These are phyloP conservation scores for Ceratocystis albifundus DNA, from an alignment of 2,329 filamentous ascomycete species.

Conservation along the genomic window DNA sequence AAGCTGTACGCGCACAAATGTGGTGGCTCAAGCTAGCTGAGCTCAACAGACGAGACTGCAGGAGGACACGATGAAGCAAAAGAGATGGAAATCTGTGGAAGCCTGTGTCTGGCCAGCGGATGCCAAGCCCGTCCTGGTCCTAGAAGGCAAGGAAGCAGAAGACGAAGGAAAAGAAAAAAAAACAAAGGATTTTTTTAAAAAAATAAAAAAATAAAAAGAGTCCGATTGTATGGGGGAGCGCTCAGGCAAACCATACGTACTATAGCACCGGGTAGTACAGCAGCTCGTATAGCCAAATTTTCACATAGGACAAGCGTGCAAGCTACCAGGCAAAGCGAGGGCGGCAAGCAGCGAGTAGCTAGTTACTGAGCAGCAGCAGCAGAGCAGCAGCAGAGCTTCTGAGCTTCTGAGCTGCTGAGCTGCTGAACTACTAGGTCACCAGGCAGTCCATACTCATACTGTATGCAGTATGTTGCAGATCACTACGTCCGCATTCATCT, in stretches of 20 bases:
- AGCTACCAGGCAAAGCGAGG: background rate
- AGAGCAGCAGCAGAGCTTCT: too few relatives aligned
- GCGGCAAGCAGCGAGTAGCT: background rate
- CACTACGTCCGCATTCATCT: background rate
- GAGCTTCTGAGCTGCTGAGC: too few relatives aligned
- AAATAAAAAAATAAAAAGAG: background rate
- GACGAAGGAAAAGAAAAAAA: too few relatives aligned
- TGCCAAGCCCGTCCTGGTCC: background rate
- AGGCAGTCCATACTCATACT: background rate
- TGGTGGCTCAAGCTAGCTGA: background rate
- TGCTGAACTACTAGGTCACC: too few relatives aligned
- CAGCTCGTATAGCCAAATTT: constrained; percentile 15
- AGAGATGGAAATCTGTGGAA: background rate
- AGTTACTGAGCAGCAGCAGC: too few relatives aligned
- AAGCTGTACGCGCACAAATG: background rate
- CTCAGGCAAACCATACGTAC: background rate
- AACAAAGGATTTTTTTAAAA: too few relatives aligned
- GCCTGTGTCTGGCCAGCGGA: background rate
- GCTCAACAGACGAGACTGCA: constrained; percentile 2
- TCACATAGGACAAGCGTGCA: constrained; percentile 5
- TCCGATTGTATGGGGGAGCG: background rate
- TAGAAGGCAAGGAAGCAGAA: background rate
- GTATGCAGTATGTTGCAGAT: background rate
- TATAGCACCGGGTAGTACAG: background rate
- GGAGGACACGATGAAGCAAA: constrained; percentile 1